phyloP scores from a whole-genome alignment of 768 basidiomycete species.

The Hydnomerulius pinastri region DNA sequence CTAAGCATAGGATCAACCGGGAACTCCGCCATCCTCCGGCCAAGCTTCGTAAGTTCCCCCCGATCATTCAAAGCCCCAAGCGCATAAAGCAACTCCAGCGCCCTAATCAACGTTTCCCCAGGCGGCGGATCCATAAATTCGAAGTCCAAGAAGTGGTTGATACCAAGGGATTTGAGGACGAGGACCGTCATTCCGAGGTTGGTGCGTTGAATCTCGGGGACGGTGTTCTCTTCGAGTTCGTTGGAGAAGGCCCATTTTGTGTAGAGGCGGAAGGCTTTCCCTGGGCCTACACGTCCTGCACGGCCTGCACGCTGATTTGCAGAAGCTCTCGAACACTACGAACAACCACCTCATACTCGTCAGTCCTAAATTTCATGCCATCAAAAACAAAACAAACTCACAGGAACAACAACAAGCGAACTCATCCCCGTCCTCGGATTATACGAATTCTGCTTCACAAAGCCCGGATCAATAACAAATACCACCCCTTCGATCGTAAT shows the following conservation, averaged over 20 bases:
- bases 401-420: slow-evolving; percentile 92
- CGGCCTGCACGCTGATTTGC: slow-evolving; percentile 97
- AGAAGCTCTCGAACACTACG: slow-evolving; percentile 96
- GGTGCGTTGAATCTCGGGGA: slow-evolving; percentile 98
- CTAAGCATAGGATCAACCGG: slow-evolving; percentile 98
- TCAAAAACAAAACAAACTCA: slow-evolving; percentile 41
- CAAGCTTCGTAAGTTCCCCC: slow-evolving; percentile 96
- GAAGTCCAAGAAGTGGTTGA: slow-evolving; percentile 97
- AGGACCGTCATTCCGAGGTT: slow-evolving; percentile 96
- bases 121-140: slow-evolving; percentile 99
- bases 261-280: slow-evolving; percentile 97
- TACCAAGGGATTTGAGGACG: slow-evolving; percentile 92
- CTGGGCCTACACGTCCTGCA: slow-evolving; percentile 96
- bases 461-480: slow-evolving; percentile 98
- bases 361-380: no score
- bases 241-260: slow-evolving; percentile 98
- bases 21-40: slow-evolving; percentile 97
- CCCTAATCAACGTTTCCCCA: slow-evolving; percentile 95
- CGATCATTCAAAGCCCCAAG: slow-evolving; percentile 94
- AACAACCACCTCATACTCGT: no score
- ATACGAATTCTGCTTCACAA: slow-evolving; percentile 99
- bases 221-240: slow-evolving; percentile 95
- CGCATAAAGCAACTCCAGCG: slow-evolving; percentile 91
- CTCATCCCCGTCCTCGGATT: slow-evolving; percentile 99
- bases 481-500: slow-evolving; percentile 99